Evolutionary conservation across 768 basidiomycete species (phyloP), one percentile per base, ranked within the genome.

Genomic region (Rhodotorula babjevae): DNA sequence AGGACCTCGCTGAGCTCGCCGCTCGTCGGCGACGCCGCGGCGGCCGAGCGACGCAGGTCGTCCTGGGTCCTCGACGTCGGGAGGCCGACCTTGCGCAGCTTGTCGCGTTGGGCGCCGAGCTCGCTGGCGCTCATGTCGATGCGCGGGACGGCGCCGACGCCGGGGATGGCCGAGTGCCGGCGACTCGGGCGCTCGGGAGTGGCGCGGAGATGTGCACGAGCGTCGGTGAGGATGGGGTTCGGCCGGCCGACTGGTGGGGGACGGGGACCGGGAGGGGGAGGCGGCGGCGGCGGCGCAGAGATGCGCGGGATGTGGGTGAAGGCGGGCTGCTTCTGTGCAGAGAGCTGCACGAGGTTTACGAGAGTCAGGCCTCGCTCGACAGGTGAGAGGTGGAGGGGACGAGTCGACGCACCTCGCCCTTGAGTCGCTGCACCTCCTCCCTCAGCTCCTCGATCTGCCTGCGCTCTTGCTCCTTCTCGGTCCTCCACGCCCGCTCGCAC

Each of bases 51-150:
- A 19, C 47, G 27, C 36, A 36, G 6, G 25, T 16, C 44, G 10
- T 40, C 58, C 53, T 40, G 53, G 53, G 44, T 67, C 40, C 47
- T 58, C 14, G 42, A 14, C 50, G 33, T 25, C 31, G 71, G 66
- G 31, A 72, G 18, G 18, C 65, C 65, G 3, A 72, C 71, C 67
- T 72, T 72, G 29, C 71, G 58, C 44, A 72, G 40, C 46, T 46
- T 59, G n/a, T 50, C 31, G 42, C 71, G n/a, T n/a, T 56, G 56
- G 42, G 59, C 71, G 3, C 71, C 66, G 19, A 72, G 25, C 33
- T 72, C 71, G 18, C 31, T 42, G 31, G 66, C 56, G 27, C 58
- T 57, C 71, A 68, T 67, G 36, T 68, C 71, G 42, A 72, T 29
- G 2, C 18, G 19, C 2, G 14, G 9, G 0, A 15, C n/a, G 23